Base-by-base conservation (phyloP, 2,329 filamentous ascomycete species). In the Blastomyces parvus region DNA sequence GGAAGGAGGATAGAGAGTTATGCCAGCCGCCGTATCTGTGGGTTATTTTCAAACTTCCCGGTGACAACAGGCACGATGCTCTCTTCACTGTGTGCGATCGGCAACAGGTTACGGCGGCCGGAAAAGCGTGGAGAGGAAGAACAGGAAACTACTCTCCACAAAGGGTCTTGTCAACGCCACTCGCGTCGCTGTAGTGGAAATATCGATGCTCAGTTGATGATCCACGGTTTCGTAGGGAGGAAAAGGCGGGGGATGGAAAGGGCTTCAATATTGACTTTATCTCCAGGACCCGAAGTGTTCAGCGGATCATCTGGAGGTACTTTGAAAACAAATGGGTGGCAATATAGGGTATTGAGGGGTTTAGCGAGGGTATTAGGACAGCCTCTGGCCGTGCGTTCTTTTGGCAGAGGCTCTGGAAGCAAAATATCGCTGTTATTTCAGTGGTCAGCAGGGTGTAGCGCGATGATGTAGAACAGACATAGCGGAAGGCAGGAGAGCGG, bases 111-210 rank as follows among this genome's bases (percentile, higher is more conserved):
- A 68, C 52, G 66, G 66, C 53, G 66, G 66, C 50, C 65, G 61
- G 56, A 68, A 67, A 19, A 68, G 64, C 25, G 66, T 66, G 22
- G 64, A 67, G 53, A 68, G 62, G 62, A 67, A 68, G 62, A 66
- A 66, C 50, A 68, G 62, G 56, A 68, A 66, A 59, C 63, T 66
- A 30, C 63, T 66, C 62, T 68, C 66, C 38, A 66, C 64, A 48
- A 63, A 66, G 33, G 64, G 61, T 50, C 63, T 67, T 27, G 61
- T 61, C 38, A 63, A 60, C 46, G 62, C 64, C 63, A 66, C 61
- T 46, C 52, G 63, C 61, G 62, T 66, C n/a, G 59, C 55, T n/a
- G 65, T 61, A 44, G 62, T 64, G 42, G 48, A 42, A 40, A 59
- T 57, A 25, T 64, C 65, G 33, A 30, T 55, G 33, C 46, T 36